Evolutionary conservation across 441 rosid genomes (phyloP), one percentile per base, ranked within the genome.

Genomic region (Brassica balearica): DNA sequence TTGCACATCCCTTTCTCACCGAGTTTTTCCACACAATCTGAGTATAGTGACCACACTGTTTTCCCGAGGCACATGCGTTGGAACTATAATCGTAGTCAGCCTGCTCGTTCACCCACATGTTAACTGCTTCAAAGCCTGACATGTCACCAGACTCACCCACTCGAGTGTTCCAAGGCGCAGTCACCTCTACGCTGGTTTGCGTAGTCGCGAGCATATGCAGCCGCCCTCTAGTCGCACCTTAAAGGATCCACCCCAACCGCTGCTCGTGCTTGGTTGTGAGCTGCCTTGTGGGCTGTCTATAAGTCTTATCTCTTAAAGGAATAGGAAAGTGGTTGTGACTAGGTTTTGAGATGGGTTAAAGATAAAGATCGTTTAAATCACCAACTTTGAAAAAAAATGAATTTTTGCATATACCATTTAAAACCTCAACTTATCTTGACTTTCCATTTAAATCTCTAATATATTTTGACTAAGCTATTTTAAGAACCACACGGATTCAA

Each of bases 21-120:
- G 88, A 60, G 48, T 74, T 73, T 46, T 36, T 55, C 85, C 84
- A 85, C 38, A 85, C 83, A 15, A 83, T 63, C 51, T 85, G 88
- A 65, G 82, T 83, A 38, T 81, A 83, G 29, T 83, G 84, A 6
- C 77, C 72, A 48, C 86, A 85, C 0, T 17, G n/a, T 25, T 43
- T n/a, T 0, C 12, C 20, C 3, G 48, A 3, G 17, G 74, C 68
- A 32, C 89, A 84, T n/a, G 81, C 20, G 43, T 80, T 81, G 1
- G 85, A 73, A 38, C 29, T 0, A 9, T 69, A 81, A 29, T 82
- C 20, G 51, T 85, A 82, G 56, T 82, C 9, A 2, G 14, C 6
- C 27, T 68, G 41, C 38, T 84, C 86, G 7, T n/a, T 7, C 43
- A 70, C 80, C 88, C 87, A 87, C 77, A 79, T 7, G 5, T 71